Evolutionary conservation across 2,329 filamentous ascomycete genomes (phyloP), one percentile per base, ranked within the genome.

Genomic region (Aspergillus floridensis): DNA sequence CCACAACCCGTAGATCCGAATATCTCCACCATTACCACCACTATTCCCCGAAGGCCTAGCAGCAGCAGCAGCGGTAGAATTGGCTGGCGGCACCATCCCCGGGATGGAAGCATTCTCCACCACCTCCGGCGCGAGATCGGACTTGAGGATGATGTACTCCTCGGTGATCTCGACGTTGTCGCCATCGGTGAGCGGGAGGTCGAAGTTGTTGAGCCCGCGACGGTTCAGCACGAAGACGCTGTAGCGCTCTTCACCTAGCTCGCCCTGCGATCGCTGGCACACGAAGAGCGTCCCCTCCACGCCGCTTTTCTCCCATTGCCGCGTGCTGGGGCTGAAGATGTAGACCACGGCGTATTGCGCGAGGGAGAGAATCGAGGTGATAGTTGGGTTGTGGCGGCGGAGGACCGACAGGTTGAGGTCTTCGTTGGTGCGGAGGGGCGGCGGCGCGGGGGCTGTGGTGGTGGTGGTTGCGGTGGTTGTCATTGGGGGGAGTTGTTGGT

Each of bases 201-300:
- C 81, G 56, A 92, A 82, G 68, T 93, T 93, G 54, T 89, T 83
- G 53, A 92, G 77, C 0, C 87, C 86, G 46, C 87, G 84, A 49
- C 90, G 82, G 75, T 91, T 93, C 62, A 93, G 80, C 6, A 93
- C 81, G 67, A 92, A 89, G 16, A 91, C 84, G 41, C 72, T 74
- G 65, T 82, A 82, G 64, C 80, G 72, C 50, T 81, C 79, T 61
- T 76, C 86, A 67, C 67, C 79, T 62, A 76, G 59, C 35, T 68
- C 41, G 51, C 78, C 63, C 77, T 81, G 65, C 57, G 70, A 65
- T 61, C 87, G 77, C 64, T 89, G 84, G 80, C 91, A 96, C 56
- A 98, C 85, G 74, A 98, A 99, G 64, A 98, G 80, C 12, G 91
- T 90, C 44, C 95, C 95, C 76, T 96, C 93, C 11, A 93, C 84